A percentile compares a stretch with the other conserved stretches of the same genome.
phyloP scores from a whole-genome alignment of 371 early-diverging fungal genomes.

The Blakeslea trispora region DNA sequence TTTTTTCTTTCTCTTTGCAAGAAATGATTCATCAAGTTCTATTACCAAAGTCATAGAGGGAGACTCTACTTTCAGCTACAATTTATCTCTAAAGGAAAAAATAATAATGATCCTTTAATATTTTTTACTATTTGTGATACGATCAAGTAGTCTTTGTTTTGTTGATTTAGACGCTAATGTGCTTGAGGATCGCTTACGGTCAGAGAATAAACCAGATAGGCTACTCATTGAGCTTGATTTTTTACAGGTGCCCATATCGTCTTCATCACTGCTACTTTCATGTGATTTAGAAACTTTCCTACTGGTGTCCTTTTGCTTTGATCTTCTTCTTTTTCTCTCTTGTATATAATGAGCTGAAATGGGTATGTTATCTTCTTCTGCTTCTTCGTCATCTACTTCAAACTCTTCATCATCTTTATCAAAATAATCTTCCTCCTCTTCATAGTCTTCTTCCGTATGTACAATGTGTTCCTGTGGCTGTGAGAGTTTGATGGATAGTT shows the following conservation, averaged over 20 bases:
- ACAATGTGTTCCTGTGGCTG: neutral
- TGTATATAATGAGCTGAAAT: neutral
- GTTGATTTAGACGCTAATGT: slow-evolving; percentile 8
- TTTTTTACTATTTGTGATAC: slow-evolving; percentile 2
- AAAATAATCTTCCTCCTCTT: slow-evolving; percentile 5
- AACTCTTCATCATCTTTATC: slow-evolving; percentile 11
- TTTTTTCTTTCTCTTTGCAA: too few species aligned
- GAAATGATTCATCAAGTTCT: too few species aligned
- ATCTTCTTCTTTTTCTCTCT: slow-evolving; percentile 1
- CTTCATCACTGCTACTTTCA: slow-evolving; percentile 14
- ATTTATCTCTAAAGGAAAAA: too few species aligned
- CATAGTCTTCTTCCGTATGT: slow-evolving; percentile 4
- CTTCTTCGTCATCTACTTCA: neutral
- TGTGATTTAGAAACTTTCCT: neutral
- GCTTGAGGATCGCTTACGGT: slow-evolving; percentile 15
- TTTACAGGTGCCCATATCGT: slow-evolving; percentile 14
- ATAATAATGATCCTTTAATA: too few species aligned
- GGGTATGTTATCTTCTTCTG: slow-evolving; percentile 9
- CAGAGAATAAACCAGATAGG: neutral
- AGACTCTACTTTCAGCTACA: too few species aligned
- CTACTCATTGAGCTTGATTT: slow-evolving; percentile 1
- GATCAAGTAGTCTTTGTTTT: slow-evolving; percentile 10
- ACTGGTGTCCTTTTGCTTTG: neutral
- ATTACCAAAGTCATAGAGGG: too few species aligned
- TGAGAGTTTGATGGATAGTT: slow-evolving; percentile 6